Evolutionary conservation across 225 moss, liverwort and hornwort species (phyloP).

Genomic region (Marchantia polymorpha): DNA sequence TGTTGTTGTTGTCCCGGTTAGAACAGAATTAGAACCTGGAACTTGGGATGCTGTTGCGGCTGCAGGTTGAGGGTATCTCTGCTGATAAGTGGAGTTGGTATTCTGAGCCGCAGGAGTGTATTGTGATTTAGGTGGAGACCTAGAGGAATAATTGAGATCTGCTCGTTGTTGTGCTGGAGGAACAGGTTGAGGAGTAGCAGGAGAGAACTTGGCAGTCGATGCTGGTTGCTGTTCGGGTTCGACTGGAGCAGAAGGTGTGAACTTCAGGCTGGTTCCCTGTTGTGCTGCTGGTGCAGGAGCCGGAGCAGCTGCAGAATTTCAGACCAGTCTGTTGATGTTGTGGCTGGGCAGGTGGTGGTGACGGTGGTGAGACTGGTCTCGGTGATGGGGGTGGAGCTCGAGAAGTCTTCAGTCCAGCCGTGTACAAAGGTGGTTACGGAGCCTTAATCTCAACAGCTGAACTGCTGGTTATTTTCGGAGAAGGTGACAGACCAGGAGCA

Average conservation of each 20-base stretch:
- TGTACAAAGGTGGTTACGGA: slow-evolving; percentile 7
- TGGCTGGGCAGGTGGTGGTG: slow-evolving; percentile 1
- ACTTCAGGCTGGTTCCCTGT: too few relatives aligned
- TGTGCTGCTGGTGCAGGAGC: too few relatives aligned
- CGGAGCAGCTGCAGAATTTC: neutral
- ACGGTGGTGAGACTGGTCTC: neutral
- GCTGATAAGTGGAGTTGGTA: neutral
- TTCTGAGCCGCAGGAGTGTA: neutral
- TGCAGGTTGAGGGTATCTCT: neutral
- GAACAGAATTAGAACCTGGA: neutral
- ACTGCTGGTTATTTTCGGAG: slow-evolving; percentile 7
- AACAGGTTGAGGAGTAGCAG: slow-evolving; percentile 8
- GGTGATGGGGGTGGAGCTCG: slow-evolving; percentile 5
- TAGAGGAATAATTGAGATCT: neutral
- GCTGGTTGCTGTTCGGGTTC: neutral
- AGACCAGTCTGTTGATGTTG: neutral
- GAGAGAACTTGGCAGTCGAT: neutral
- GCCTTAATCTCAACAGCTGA: neutral
- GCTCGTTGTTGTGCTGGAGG: neutral
- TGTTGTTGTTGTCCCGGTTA: slow-evolving; percentile 3
- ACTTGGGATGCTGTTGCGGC: neutral
- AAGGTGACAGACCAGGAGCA: slow-evolving; percentile 3
- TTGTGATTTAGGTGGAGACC: neutral
- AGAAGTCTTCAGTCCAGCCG: slow-evolving; percentile 12
- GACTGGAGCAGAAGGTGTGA: neutral